Conservation (phyloP, 495 filamentous ascomycete species). For the Hypoxylon trugodes region DNA sequence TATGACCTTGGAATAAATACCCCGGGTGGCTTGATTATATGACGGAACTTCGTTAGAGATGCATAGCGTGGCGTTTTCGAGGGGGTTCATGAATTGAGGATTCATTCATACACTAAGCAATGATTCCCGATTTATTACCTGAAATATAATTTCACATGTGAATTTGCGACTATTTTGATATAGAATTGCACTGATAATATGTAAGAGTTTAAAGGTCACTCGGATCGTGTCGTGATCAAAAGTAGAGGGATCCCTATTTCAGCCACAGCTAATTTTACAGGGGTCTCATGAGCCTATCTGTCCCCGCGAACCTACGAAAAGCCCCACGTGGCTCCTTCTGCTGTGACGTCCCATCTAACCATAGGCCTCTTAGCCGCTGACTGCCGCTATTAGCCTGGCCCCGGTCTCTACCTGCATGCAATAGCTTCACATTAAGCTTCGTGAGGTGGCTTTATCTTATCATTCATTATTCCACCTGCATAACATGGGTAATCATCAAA, state of each 20-base stretch:
- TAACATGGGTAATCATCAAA: neutral
- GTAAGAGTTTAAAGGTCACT: neutral
- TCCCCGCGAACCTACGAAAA: slow-evolving; percentile 30
- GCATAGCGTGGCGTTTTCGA: slow-evolving; percentile 10
- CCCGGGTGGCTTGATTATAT: too few relatives aligned
- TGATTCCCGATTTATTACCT: too few relatives aligned
- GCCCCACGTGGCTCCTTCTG: slow-evolving; percentile 38
- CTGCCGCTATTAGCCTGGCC: slow-evolving; percentile 16
- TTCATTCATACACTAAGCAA: too few relatives aligned
- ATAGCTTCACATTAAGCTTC: slow-evolving; percentile 19
- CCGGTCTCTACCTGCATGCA: neutral
- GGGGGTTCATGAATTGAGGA: neutral
- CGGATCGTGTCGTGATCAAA: neutral
- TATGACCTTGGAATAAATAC: neutral
- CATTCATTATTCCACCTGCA: slow-evolving; percentile 16
- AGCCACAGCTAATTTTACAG: slow-evolving; percentile 15
- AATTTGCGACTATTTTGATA: too few relatives aligned
- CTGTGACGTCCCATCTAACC: slow-evolving; percentile 24
- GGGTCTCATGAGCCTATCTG: slow-evolving; percentile 2
- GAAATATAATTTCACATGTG: too few relatives aligned
- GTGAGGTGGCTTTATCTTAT: slow-evolving; percentile 3
- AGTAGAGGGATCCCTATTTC: neutral
- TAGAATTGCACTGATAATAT: neutral
- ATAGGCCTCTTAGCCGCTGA: neutral
- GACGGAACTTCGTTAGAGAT: too few relatives aligned